Base-by-base conservation (phyloP, 2,329 filamentous ascomycete species). In the Cryphonectria naterciae region DNA sequence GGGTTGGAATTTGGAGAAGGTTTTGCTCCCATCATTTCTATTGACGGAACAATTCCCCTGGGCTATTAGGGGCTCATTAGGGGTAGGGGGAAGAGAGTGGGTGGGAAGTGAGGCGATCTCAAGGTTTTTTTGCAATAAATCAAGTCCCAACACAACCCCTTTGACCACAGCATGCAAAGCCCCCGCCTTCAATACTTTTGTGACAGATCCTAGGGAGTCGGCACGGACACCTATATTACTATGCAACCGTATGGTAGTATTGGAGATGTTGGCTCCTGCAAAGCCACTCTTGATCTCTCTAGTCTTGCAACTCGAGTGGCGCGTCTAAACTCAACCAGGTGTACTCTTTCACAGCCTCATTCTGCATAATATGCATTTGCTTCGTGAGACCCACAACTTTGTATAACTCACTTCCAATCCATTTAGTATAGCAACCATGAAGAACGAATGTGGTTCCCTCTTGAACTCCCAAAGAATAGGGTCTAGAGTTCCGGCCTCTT, bases 1-100 rank as follows among this genome's bases (percentile, higher is more conserved):
- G 58, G 63, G 63, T 43, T 28, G 28, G 41, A 8, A 37, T 32
- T 39, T 65, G 28, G 41, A 41, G 52, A 25, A 37, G 35, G 56
- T 35, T 39, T 39, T 49, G 37, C 58, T 56, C 11, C 41, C 56
- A 25, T 62, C 25, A 8, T 39, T 65, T 63, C 54, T 39, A 72
- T 72, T 72, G 70, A 72, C 66, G 70, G 70, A 72, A 72, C 68
- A 72, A 72, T 70, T 72, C 52, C 22, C 32, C 52, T 62, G 56
- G 25, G 17, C 10, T 61, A 15, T 49, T 22, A 22, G 43, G 19
- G 22, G 19, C 17, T 1, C 6, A 49, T 49, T 22, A 49, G 43
- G 43, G 43, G 43, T 19, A 22, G 43, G 17, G 4, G 37, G 7
- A 8, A 6, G 43, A 7, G 22, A 6, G 43, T 19, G 17, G 4